Conservation (phyloP, 306 rosid genomes). For the Acacia acuminata region DNA sequence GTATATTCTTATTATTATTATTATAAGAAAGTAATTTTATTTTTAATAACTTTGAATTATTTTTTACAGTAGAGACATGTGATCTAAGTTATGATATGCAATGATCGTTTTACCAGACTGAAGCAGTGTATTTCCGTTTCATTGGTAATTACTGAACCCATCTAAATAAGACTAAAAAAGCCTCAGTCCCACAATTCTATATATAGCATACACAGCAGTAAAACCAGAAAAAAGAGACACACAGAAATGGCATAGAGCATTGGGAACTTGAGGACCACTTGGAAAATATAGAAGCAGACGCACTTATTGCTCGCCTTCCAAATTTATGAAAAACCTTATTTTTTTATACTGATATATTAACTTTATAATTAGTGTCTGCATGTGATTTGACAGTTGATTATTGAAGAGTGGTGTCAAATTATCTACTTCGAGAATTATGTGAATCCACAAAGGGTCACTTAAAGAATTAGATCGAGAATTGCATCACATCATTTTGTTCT, state of each 20-base stretch:
- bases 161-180: neutral
- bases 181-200: neutral
- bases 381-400: neutral
- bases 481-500: no score
- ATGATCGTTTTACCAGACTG: neutral
- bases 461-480: neutral
- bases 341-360: neutral
- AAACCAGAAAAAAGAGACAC: conserved; percentile 3
- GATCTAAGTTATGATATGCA: conserved; percentile 11
- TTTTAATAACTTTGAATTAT: no score
- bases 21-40: no score
- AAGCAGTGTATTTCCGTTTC: conserved; percentile 20
- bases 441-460: neutral
- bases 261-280: neutral
- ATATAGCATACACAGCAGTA: neutral
- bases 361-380: neutral
- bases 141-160: neutral
- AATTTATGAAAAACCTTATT: neutral
- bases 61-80: neutral
- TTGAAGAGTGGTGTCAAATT: neutral
- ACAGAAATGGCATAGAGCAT: neutral
- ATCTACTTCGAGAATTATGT: neutral
- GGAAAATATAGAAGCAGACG: conserved; percentile 16
- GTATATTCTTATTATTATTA: no score
- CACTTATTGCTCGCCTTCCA: neutral